Evolutionary conservation across 345 rosid species (phyloP).

Genomic region (Linum lewisii): DNA sequence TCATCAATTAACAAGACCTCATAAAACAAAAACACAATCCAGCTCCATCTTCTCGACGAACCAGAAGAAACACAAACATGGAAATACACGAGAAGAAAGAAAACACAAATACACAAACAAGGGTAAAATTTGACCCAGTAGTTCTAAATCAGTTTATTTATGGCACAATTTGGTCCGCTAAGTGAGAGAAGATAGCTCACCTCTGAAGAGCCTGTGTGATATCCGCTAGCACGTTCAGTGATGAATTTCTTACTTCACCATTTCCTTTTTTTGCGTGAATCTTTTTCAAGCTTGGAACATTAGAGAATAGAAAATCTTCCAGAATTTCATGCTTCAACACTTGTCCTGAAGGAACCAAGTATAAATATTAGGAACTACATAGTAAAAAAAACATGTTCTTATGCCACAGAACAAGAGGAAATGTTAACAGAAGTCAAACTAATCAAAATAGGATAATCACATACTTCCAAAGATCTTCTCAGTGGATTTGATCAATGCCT

Average conservation of each 20-base stretch:
- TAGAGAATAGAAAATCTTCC: slow-evolving; percentile 41
- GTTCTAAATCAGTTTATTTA: neutral
- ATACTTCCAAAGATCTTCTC: slow-evolving; percentile 93
- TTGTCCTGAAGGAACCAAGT: slow-evolving; percentile 46
- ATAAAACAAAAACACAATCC: neutral
- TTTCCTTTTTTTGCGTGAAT: slow-evolving; percentile 35
- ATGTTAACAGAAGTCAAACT: neutral
- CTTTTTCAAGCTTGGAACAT: slow-evolving; percentile 82
- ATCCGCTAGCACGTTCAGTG: slow-evolving; percentile 48
- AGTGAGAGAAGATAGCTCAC: slow-evolving; percentile 26
- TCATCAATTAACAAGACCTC: neutral
- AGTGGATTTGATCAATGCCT: slow-evolving; percentile 66
- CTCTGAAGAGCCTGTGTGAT: slow-evolving; percentile 64
- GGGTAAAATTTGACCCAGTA: neutral
- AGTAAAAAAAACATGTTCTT: neutral
- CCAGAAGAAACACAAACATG: neutral
- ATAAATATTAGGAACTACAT: neutral
- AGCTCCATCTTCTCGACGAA: neutral
- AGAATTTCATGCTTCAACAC: slow-evolving; percentile 69
- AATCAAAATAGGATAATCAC: slow-evolving; percentile 20
- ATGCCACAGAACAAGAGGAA: slow-evolving; percentile 9
- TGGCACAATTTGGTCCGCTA: neutral
- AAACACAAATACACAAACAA: neutral
- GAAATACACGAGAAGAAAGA: neutral
- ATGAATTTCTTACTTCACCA: slow-evolving; percentile 31